Evolutionary conservation across 2,329 filamentous ascomycete species (phyloP), one percentile per base, ranked within the genome.

Genomic region (Colletotrichum siamense): DNA sequence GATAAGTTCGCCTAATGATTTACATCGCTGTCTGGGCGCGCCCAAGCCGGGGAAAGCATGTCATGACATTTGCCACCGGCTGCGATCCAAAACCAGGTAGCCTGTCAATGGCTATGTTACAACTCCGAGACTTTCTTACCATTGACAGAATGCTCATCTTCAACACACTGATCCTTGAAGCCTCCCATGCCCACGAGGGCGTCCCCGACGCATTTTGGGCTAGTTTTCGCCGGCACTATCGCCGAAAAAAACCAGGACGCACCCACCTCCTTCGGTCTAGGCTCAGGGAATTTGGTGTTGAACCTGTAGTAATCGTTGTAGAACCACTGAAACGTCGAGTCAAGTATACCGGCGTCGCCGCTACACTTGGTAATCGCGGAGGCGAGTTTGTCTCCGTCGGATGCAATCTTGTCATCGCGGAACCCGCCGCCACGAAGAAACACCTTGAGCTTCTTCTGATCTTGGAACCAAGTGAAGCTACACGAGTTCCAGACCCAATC

Each of bases 401-500:
- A 5, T 8, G 49, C 52, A 24, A 69, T 10, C 67, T 61, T 69
- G n/a, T 61, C 52, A 22, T 69, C 52, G 30, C 30, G n/a, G 28
- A 69, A 69, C 1, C 52, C 67, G 4, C n/a, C 24, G 49, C 67
- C 67, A 12, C 18, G 52, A 15, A 69, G 62, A 1, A 26, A 26
- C 0, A 69, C n/a, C 15, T 24, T 61, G n/a, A 52, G 44, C 67
- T 36, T 36, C n/a, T 7, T 24, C 9, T 26, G 30, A n/a, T 12
- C 8, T 15, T 16, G 22, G 10, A 24, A 24, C 49, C n/a, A 22
- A 6, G 16, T 62, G 6, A 69, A 22, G 13, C 24, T 61, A 64
- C 69, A 75, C 5, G 30, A 75, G 64, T 76, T 75, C 24, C n/a
- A 39, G 57, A 74, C 75, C 68, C 71, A 77, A 13, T 36, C 49